Evolutionary conservation across 768 basidiomycete genomes (phyloP).

Genomic region (Albatrellus ellisii): DNA sequence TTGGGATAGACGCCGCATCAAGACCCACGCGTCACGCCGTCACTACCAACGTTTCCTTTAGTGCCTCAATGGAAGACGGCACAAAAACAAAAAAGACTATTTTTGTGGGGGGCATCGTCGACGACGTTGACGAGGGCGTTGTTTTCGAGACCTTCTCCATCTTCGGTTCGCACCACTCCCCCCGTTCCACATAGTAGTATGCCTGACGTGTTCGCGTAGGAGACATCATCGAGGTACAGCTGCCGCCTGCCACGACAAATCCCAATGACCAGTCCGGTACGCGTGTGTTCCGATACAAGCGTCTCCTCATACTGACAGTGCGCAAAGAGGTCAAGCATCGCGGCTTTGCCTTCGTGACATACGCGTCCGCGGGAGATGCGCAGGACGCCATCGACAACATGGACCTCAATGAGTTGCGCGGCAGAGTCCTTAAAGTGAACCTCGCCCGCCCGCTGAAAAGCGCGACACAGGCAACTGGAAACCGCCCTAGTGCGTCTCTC

Average conservation of each 20-base stretch:
- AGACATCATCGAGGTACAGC: constrained; percentile 84
- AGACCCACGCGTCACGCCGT: no score
- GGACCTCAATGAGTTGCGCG: constrained; percentile 84
- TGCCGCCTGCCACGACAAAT: constrained; percentile 71
- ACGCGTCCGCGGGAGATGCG: constrained; percentile 65
- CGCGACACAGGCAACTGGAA: constrained; percentile 40
- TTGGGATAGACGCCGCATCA: no score
- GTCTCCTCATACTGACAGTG: constrained; percentile 3
- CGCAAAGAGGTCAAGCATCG: constrained; percentile 64
- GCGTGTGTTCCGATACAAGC: constrained; percentile 11
- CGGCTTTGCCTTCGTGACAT: constrained; percentile 92
- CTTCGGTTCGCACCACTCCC: constrained; percentile 51
- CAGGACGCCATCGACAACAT: constrained; percentile 98
- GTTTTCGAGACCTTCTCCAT: constrained; percentile 74
- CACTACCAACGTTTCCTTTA: no score
- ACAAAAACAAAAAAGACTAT: constrained; percentile 77
- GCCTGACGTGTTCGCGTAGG: constrained; percentile 31
- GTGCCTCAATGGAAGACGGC: constrained; percentile 63
- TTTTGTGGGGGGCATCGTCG: constrained; percentile 72
- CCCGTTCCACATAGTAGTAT: background rate
- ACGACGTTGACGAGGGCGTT: constrained; percentile 69
- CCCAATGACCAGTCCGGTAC: constrained; percentile 48
- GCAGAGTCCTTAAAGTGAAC: constrained; percentile 70
- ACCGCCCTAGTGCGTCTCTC: constrained; percentile 75
- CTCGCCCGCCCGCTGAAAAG: constrained; percentile 75